phyloP scores from a whole-genome alignment of 2,329 filamentous ascomycete genomes.

The Delphinella strobiligena region DNA sequence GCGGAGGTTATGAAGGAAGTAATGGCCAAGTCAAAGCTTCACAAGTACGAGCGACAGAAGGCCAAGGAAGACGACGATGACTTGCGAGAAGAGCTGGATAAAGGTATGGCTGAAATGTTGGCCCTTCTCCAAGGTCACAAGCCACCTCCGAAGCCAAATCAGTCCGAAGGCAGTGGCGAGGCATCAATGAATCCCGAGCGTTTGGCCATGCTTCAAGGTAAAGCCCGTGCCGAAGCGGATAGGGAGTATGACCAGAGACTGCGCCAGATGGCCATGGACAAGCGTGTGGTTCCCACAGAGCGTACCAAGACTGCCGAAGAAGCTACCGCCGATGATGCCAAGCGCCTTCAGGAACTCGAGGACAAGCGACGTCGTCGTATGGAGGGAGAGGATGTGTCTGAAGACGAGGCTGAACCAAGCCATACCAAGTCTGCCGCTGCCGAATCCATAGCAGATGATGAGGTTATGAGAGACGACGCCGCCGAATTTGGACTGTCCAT shows the following conservation, averaged over 20 bases:
- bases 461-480: constrained; percentile 42
- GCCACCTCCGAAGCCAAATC: constrained; percentile 23
- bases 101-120: constrained; percentile 67
- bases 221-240: constrained; percentile 57
- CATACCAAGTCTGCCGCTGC: constrained; percentile 46
- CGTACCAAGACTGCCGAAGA: constrained; percentile 89
- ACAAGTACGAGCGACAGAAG: constrained; percentile 90
- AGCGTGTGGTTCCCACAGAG: constrained; percentile 71
- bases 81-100: constrained; percentile 69
- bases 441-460: constrained; percentile 20
- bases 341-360: constrained; percentile 68
- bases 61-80: constrained; percentile 91
- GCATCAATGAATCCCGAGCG: constrained; percentile 48
- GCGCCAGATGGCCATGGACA: constrained; percentile 71
- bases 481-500: constrained; percentile 51
- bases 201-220: constrained; percentile 46
- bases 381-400: constrained; percentile 68
- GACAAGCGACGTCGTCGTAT: constrained; percentile 73
- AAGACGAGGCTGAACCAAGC: constrained; percentile 39
- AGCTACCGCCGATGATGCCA: constrained; percentile 63
- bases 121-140: constrained; percentile 52
- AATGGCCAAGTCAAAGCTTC: constrained; percentile 89
- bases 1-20: constrained; percentile 97
- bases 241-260: constrained; percentile 80
- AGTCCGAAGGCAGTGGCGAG: constrained; percentile 9